Base-by-base conservation (phyloP, 2,329 filamentous ascomycete genomes). In the Fusarium temperatum region DNA sequence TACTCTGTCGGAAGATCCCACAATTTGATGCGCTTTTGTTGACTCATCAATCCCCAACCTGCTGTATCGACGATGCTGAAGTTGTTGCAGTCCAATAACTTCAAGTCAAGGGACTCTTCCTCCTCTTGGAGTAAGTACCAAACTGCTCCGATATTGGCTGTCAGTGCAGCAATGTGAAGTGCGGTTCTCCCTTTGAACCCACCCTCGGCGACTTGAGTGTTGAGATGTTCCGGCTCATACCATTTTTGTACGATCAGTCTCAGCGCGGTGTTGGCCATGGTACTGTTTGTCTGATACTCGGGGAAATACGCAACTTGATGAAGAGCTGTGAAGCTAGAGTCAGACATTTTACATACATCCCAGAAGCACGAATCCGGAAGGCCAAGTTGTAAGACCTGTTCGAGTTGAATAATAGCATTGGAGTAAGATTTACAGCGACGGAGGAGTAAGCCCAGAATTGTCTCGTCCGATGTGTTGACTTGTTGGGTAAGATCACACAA, bases 111-210 rank as follows among this genome's bases (percentile, higher is more conserved):
- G 0, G 24, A 54, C 11, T 54, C 51, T n/a, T 28, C 51, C 5
- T 54, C 51, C 10, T 54, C 51, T 17, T 54, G 35, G 0, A 54
- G 18, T 3, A 54, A 12, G 3, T 54, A 26, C 5, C 51, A 24
- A 17, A 54, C 51, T 0, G 51, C 51, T 1, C 24, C 24, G 2
- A 28, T 8, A 0, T 54, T 54, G 0, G 51, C 35, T n/a, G 51
- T 39, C 14, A 54, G 24, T 17, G 51, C 51, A 2, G 51, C 51
- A 5, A 54, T 54, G 3, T 39, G 51, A 2, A 54, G 18, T 5
- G 51, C 51, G 0, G 35, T 54, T 0, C 51, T 26, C 2, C 51
- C 51, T 9, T n/a, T 54, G 10, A 54, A 54, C 35, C 28, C 35
- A 0, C 51, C 51, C 3, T 54, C 51, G 7, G 5, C 7, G 0